Conservation (phyloP, 768 basidiomycete species). For the Mrakia hoshinonis region DNA sequence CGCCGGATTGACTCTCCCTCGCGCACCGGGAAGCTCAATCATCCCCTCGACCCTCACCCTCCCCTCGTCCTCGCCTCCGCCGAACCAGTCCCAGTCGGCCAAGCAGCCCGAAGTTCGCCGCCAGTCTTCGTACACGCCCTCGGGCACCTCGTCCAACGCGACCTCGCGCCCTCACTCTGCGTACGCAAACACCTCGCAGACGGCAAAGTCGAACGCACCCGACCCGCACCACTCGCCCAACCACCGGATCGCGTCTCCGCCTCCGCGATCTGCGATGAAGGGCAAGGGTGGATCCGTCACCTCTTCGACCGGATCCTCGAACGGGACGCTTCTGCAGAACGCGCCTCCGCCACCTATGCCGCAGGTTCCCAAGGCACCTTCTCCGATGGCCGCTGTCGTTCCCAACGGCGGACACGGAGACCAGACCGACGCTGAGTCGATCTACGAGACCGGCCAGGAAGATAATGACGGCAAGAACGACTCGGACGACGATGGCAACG, state of each 20-base stretch:
- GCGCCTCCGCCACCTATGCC: conserved; percentile 3
- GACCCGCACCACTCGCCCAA: conserved; percentile 18
- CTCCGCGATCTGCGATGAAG: conserved; percentile 22
- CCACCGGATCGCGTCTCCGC: conserved; percentile 17
- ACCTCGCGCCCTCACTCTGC: not conserved
- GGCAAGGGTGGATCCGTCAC: not conserved
- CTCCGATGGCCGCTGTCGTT: not conserved
- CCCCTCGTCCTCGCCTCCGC: not conserved
- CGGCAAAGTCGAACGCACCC: not conserved
- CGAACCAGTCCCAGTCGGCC: not conserved
- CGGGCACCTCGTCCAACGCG: not conserved
- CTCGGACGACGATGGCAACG: conserved; percentile 5
- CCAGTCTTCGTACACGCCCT: not conserved
- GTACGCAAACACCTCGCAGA: conserved; percentile 4
- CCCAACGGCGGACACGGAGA: not conserved
- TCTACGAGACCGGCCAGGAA: conserved; percentile 28
- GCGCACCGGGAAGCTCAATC: conserved; percentile 27
- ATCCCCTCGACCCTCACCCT: conserved; percentile 15
- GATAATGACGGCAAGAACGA: conserved; percentile 21
- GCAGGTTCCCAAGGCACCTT: not conserved
- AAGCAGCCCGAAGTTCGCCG: not conserved
- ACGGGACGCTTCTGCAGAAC: not conserved
- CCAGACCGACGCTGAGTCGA: conserved; percentile 12
- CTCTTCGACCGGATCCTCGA: not conserved
- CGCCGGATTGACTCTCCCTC: conserved; percentile 14